Percentiles rank a stretch among this genome's conserved stretches.
These are phyloP conservation scores for Yueomyces sp. DNA, from an alignment of 805 yeast species.

Conservation along the genomic window DNA sequence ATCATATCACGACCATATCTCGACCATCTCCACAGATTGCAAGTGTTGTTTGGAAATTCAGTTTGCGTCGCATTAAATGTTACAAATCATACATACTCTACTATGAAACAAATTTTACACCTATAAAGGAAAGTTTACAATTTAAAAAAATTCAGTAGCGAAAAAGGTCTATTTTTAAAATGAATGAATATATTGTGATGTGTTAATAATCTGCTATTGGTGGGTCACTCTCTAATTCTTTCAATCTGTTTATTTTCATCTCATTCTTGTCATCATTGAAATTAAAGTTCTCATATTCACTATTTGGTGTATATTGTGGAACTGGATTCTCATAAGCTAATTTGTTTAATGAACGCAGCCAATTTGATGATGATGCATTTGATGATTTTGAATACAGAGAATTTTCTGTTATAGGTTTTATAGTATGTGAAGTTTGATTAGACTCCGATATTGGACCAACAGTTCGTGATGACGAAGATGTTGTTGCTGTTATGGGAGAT, in stretches of 20 bases:
- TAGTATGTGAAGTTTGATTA: background rate
- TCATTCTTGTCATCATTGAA: conserved; percentile 27
- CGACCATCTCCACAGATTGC: too few relatives aligned
- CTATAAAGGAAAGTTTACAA: too few relatives aligned
- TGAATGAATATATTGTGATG: background rate
- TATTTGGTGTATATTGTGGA: conserved; percentile 14
- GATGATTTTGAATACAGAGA: background rate
- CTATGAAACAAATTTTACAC: too few relatives aligned
- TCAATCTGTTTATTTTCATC: conserved; percentile 25
- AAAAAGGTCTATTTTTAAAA: background rate
- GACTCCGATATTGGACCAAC: background rate
- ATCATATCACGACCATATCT: too few relatives aligned
- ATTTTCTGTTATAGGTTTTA: background rate
- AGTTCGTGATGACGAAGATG: background rate
- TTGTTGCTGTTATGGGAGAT: background rate
- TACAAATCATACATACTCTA: too few relatives aligned
- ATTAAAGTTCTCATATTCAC: conserved; percentile 1
- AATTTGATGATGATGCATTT: background rate
- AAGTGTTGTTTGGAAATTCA: too few relatives aligned
- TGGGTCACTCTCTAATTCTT: conserved; percentile 31
- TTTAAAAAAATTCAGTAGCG: too few relatives aligned
- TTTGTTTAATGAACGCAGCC: conserved; percentile 1
- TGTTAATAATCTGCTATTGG: conserved; percentile 8
- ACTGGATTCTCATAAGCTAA: conserved; percentile 3
- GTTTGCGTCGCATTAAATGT: too few relatives aligned